phyloP scores from a whole-genome alignment of 2,329 filamentous ascomycete species.

The Trichoderma harzianum region DNA sequence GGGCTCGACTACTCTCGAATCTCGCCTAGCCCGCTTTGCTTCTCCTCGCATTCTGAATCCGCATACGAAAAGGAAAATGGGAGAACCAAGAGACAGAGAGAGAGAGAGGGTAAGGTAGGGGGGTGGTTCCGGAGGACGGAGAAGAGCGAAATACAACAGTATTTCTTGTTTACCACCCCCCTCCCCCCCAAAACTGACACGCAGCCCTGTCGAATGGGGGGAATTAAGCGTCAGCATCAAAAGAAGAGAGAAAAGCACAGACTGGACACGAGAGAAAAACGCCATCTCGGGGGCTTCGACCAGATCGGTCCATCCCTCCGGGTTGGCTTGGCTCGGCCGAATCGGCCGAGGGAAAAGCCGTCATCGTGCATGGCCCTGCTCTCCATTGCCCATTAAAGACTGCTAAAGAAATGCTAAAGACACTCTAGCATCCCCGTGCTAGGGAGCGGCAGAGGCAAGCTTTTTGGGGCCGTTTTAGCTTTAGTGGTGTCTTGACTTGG shows the following conservation, averaged over 20 bases:
- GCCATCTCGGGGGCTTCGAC: constrained; percentile 15
- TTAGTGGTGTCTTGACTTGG: background rate
- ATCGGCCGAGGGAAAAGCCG: constrained; percentile 5
- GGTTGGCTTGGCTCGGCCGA: constrained; percentile 5
- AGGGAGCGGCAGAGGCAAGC: background rate
- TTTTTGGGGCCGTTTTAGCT: constrained; percentile 1
- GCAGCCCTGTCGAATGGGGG: background rate
- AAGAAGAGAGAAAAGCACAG: background rate
- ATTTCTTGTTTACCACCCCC: background rate
- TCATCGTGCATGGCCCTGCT: constrained; percentile 6
- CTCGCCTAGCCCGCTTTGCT: background rate
- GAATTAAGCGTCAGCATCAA: background rate
- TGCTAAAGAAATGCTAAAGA: background rate
- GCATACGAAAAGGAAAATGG: background rate
- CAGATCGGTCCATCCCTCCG: constrained; percentile 16
- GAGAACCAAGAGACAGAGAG: background rate
- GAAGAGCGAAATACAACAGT: background rate
- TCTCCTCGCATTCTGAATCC: background rate
- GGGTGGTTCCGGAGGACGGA: background rate
- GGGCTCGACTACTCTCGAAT: background rate
- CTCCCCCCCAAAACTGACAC: constrained; percentile 6
- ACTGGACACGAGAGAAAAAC: background rate
- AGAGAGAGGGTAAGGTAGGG: background rate
- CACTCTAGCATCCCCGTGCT: background rate
- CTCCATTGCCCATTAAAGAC: background rate